A percentile compares a stretch with the other conserved stretches of the same genome.
Evolutionary conservation across 148 eudicot genomes (phyloP).

Genomic region (Amaranthus hypochondriacus): DNA sequence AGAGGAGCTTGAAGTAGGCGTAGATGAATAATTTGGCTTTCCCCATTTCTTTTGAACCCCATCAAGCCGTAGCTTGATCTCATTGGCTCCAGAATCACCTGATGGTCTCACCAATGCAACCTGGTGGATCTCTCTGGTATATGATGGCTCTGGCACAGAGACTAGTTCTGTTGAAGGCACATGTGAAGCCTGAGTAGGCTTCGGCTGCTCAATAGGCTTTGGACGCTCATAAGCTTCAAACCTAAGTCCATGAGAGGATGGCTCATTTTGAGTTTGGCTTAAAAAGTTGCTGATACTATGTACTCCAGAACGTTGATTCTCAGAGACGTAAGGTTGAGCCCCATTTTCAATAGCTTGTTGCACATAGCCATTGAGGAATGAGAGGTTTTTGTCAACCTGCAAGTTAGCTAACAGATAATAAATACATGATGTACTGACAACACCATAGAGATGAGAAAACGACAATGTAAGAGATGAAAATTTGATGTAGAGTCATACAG

Average conservation of each 20-base stretch:
- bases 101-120: slow-evolving; percentile 28
- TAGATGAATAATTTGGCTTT: slow-evolving; percentile 57
- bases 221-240: slow-evolving; percentile 96
- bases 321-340: slow-evolving; percentile 89
- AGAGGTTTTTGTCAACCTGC: slow-evolving; percentile 77
- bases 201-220: slow-evolving; percentile 48
- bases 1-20: slow-evolving; percentile 52
- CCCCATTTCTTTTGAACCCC: slow-evolving; percentile 99
- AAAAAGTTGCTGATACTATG: slow-evolving; percentile 46
- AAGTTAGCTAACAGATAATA: slow-evolving; percentile 2
- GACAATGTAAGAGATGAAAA: too few species aligned
- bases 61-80: slow-evolving; percentile 76
- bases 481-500: too few species aligned
- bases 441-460: too few species aligned
- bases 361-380: slow-evolving; percentile 67
- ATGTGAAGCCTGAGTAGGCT: slow-evolving; percentile 33
- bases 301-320: slow-evolving; percentile 57
- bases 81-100: slow-evolving; percentile 50
- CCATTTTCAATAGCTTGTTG: slow-evolving; percentile 69
- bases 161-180: slow-evolving; percentile 67
- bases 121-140: slow-evolving; percentile 39
- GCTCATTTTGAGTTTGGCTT: slow-evolving; percentile 51
- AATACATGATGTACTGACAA: too few species aligned
- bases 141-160: slow-evolving; percentile 61
- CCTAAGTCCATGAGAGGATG: slow-evolving; percentile 69